A percentile compares a stretch with the other conserved stretches of the same genome.
Evolutionary conservation across 2,329 filamentous ascomycete species (phyloP).

Genomic region (Penicillium sp.): DNA sequence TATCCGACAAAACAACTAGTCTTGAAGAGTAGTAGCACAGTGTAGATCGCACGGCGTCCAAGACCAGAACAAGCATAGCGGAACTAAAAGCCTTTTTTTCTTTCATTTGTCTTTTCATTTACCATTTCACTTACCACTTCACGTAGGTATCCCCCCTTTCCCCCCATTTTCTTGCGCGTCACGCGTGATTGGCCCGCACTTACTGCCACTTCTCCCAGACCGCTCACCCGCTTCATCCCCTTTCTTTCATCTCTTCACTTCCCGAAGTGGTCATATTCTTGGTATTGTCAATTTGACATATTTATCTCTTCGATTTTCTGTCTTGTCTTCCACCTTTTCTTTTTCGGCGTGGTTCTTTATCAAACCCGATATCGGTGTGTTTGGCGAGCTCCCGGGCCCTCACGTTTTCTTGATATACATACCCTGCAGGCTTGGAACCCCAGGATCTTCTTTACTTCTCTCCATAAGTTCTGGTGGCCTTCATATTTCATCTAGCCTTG

Average conservation of each 20-base stretch:
- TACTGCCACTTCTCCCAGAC: constrained; percentile 17
- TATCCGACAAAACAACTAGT: background rate
- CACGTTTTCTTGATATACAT: constrained; percentile 9
- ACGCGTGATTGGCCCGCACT: constrained; percentile 16
- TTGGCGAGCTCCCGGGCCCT: constrained; percentile 13
- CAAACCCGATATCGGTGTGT: constrained; percentile 6
- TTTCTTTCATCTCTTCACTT: constrained; percentile 16
- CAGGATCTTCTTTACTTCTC: background rate
- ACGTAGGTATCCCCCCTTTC: constrained; percentile 5
- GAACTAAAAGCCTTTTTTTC: background rate
- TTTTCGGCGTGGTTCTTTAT: background rate
- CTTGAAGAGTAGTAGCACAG: background rate
- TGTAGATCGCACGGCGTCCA: constrained; percentile 5
- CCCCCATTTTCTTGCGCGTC: constrained; percentile 8
- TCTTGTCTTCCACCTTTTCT: background rate
- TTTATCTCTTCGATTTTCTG: background rate
- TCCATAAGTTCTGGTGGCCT: constrained; percentile 6
- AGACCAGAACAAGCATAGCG: constrained; percentile 3
- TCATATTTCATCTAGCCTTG: background rate
- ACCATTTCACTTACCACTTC: too few relatives aligned
- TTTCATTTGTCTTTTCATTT: background rate
- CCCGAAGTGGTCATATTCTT: background rate
- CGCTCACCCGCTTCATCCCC: constrained; percentile 19
- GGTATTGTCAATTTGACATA: background rate
- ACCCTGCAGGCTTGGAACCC: constrained; percentile 1